Conservation (phyloP, 169 alveolate genomes). For the Plasmodium vivax region DNA sequence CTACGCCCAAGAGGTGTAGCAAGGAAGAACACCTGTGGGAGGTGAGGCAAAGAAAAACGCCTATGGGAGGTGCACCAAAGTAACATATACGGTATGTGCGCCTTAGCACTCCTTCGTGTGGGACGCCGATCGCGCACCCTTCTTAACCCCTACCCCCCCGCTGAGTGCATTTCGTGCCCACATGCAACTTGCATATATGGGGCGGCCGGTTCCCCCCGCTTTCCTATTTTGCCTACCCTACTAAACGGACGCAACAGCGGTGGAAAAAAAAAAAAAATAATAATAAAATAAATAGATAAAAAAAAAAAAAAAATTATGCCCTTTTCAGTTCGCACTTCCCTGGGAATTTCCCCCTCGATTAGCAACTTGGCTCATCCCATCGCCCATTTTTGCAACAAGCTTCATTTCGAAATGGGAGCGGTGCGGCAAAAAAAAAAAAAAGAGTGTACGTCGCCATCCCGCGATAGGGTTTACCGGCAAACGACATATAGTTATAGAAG, state of each 20-base stretch:
- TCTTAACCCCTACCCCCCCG: neutral
- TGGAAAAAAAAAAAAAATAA: neutral
- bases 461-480: neutral
- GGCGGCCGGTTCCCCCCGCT: neutral
- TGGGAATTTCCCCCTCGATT: neutral
- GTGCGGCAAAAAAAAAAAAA: neutral
- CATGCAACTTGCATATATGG: neutral
- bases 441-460: neutral
- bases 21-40: neutral
- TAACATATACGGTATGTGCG: neutral
- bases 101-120: neutral
- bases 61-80: neutral
- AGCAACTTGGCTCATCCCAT: neutral
- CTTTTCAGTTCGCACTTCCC: neutral
- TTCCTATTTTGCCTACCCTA: neutral
- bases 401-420: neutral
- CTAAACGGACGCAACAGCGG: neutral
- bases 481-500: neutral
- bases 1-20: neutral
- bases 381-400: neutral
- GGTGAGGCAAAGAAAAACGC: too few relatives aligned
- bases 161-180: neutral
- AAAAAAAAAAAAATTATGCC: neutral
- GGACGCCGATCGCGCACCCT: neutral
- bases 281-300: neutral